Percentiles rank a stretch among this genome's conserved stretches.
These are phyloP conservation scores for Shiraia sp. DNA, from an alignment of 2,329 filamentous ascomycete genomes.

Conservation along the genomic window DNA sequence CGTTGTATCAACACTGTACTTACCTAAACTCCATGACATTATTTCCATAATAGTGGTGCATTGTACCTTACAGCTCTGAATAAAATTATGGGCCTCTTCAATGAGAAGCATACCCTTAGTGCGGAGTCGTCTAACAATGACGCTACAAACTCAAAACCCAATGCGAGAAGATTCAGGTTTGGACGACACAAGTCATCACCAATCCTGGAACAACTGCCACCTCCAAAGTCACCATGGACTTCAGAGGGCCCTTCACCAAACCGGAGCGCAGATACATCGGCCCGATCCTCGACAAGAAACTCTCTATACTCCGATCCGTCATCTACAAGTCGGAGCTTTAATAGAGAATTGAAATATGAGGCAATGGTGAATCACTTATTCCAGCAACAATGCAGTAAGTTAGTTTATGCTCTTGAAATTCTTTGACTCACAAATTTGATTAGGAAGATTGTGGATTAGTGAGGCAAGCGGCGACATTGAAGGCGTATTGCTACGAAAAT, in stretches of 20 bases:
- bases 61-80: too few species aligned
- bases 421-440: conserved; percentile 21
- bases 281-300: conserved; percentile 20
- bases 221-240: conserved; percentile 14
- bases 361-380: conserved; percentile 84
- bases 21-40: too few species aligned
- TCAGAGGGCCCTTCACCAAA: conserved; percentile 9
- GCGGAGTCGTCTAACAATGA: conserved; percentile 9
- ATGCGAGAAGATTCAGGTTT: conserved; percentile 10
- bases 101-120: conserved; percentile 10
- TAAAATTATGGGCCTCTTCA: conserved; percentile 9
- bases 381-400: conserved; percentile 69
- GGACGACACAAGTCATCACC: conserved; percentile 16
- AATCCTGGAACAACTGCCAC: conserved; percentile 15
- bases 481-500: conserved; percentile 67
- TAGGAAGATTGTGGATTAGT: conserved; percentile 68
- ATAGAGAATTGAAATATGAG: conserved; percentile 75
- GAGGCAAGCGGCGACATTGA: conserved; percentile 55
- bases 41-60: too few species aligned
- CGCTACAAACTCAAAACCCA: conserved; percentile 4
- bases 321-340: too few species aligned
- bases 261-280: conserved; percentile 13
- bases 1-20: too few species aligned
- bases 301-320: conserved; percentile 19
- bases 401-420: not conserved